These are phyloP conservation scores for Cryptococcus sp. DNA, from an alignment of 1,284 basidiomycete species.

Conservation along the genomic window DNA sequence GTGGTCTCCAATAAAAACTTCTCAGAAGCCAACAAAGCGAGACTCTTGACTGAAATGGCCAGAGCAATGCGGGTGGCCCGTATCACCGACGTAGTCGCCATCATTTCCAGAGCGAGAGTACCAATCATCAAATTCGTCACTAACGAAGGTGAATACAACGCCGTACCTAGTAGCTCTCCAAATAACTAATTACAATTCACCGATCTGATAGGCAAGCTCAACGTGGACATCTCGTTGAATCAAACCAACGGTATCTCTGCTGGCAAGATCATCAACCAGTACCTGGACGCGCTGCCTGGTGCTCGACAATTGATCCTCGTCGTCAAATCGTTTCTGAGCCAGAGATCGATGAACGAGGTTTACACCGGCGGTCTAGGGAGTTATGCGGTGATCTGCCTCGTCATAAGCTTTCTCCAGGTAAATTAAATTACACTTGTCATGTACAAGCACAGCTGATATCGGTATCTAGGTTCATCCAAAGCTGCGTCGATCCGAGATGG, in stretches of 20 bases:
- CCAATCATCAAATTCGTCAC: conserved; percentile 47
- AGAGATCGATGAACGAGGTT: conserved; percentile 95
- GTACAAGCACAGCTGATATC: neutral
- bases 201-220: conserved; percentile 63
- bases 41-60: conserved; percentile 53
- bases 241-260: conserved; percentile 81
- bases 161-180: too few relatives aligned
- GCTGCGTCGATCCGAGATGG: conserved; percentile 82
- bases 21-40: conserved; percentile 46
- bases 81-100: conserved; percentile 63
- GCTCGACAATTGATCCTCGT: conserved; percentile 79
- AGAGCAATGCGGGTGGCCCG: conserved; percentile 55
- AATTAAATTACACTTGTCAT: conserved; percentile 22
- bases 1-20: conserved; percentile 56
- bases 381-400: conserved; percentile 91
- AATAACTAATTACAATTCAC: neutral
- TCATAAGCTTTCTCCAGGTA: conserved; percentile 88
- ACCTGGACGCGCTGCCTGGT: conserved; percentile 72
- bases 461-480: conserved; percentile 79
- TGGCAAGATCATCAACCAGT: conserved; percentile 77
- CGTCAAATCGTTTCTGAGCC: conserved; percentile 85
- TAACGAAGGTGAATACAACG: conserved; percentile 24
- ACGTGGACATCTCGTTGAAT: conserved; percentile 89
- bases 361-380: conserved; percentile 92
- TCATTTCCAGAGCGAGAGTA: conserved; percentile 87